Percentiles rank a stretch among this genome's conserved stretches.
phyloP scores from a whole-genome alignment of 1,284 basidiomycete species.

The Cryptococcus amylolentus region DNA sequence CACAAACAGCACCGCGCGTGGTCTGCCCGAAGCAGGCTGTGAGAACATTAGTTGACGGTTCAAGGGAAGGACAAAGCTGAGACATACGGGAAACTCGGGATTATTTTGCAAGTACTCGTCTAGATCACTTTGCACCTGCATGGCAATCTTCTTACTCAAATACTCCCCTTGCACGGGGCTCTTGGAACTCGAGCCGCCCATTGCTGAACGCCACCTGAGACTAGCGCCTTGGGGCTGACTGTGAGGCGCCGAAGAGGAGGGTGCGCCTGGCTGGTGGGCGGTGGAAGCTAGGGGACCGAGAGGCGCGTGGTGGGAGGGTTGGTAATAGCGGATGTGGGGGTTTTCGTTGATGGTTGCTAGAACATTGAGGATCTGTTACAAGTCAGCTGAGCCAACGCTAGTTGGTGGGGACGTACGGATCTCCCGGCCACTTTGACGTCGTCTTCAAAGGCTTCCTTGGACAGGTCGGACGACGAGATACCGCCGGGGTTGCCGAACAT shows the following conservation, averaged over 20 bases:
- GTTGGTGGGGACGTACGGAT: slow-evolving; percentile 35
- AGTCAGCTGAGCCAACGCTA: background rate
- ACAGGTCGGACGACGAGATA: slow-evolving; percentile 62
- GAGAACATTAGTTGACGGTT: background rate
- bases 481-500: slow-evolving; percentile 77
- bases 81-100: slow-evolving; percentile 74
- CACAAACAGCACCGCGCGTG: slow-evolving; percentile 80
- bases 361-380: slow-evolving; percentile 73
- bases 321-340: slow-evolving; percentile 91
- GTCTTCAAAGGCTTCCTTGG: slow-evolving; percentile 65
- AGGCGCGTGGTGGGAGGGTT: slow-evolving; percentile 75
- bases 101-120: slow-evolving; percentile 83
- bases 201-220: slow-evolving; percentile 46
- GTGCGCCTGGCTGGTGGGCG: slow-evolving; percentile 9
- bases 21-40: slow-evolving; percentile 46
- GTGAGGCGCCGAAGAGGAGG: slow-evolving; percentile 4
- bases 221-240: slow-evolving; percentile 45
- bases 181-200: slow-evolving; percentile 33
- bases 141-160: slow-evolving; percentile 72
- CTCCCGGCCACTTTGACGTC: slow-evolving; percentile 66
- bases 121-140: slow-evolving; percentile 72
- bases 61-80: background rate
- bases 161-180: slow-evolving; percentile 55
- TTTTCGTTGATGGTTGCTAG: slow-evolving; percentile 91
- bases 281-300: slow-evolving; percentile 74